Conservation (phyloP, 2,329 filamentous ascomycete genomes). For the Aschersonia sp. region DNA sequence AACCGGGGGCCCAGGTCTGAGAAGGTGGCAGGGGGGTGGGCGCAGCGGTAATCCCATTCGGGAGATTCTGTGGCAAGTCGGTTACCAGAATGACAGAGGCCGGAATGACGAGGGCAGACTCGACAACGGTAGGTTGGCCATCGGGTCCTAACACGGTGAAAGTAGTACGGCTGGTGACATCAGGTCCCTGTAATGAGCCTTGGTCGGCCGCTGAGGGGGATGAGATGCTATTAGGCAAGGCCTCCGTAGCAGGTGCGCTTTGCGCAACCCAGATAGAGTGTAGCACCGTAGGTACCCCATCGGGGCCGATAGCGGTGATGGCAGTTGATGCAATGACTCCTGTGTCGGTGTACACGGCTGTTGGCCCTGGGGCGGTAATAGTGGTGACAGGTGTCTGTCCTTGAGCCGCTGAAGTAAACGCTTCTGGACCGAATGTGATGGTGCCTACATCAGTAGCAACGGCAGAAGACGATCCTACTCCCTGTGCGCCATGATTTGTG, state of each 20-base stretch:
- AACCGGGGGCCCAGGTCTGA: conserved; percentile 3
- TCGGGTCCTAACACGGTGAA: conserved; percentile 17
- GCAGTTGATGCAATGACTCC: conserved; percentile 2
- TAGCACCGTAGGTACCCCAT: conserved; percentile 5
- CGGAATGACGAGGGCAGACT: conserved; percentile 18
- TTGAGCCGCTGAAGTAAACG: not conserved
- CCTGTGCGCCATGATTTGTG: conserved; percentile 1
- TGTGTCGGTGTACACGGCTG: conserved; percentile 2
- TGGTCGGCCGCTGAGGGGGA: not conserved
- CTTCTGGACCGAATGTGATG: conserved; percentile 1
- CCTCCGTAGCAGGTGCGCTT: conserved; percentile 2
- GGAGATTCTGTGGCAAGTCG: conserved; percentile 5
- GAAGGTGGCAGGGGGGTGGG: conserved; percentile 1
- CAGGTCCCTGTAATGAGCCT: conserved; percentile 3
- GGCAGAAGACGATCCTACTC: not conserved
- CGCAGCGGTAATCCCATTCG: conserved; percentile 4
- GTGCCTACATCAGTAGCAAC: not conserved
- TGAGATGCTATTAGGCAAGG: conserved; percentile 1
- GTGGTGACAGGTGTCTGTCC: conserved; percentile 4
- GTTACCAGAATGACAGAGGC: conserved; percentile 4
- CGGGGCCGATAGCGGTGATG: conserved; percentile 3
- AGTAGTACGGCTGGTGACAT: conserved; percentile 7
- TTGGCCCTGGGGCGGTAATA: conserved; percentile 3
- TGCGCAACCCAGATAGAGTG: conserved; percentile 4
- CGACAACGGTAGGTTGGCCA: conserved; percentile 17